Conservation (phyloP, 2,329 filamentous ascomycete species). For the Bertia moriformis region DNA sequence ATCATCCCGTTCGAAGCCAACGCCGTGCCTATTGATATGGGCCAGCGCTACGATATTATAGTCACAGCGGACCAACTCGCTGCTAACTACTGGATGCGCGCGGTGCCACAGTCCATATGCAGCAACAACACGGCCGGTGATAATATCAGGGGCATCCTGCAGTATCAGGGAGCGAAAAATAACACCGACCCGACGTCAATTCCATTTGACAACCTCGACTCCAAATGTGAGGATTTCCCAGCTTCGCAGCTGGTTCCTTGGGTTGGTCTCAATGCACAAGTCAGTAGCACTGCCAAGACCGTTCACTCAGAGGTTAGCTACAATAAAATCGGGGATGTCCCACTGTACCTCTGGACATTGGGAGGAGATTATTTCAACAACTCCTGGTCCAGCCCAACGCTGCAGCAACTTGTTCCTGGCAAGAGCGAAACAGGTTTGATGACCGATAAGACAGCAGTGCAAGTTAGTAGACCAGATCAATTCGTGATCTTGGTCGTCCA, state of each 20-base stretch:
- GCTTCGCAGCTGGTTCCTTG: neutral
- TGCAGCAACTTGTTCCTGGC: neutral
- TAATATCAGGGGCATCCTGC: neutral
- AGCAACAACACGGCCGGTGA: neutral
- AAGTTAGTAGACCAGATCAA: no score
- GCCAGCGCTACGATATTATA: slow-evolving; percentile 26
- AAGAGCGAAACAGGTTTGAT: neutral
- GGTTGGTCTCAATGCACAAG: no score
- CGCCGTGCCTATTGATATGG: slow-evolving; percentile 35
- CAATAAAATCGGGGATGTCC: neutral
- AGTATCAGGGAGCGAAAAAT: neutral
- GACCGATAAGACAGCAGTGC: neutral
- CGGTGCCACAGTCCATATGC: neutral
- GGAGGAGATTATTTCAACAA: neutral
- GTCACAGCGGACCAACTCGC: slow-evolving; percentile 20
- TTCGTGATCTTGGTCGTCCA: slow-evolving; percentile 13
- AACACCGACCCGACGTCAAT: no score
- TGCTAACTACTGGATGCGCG: slow-evolving; percentile 26
- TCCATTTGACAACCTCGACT: no score
- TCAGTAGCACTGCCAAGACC: neutral
- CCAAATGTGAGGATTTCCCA: neutral
- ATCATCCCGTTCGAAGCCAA: slow-evolving; percentile 47
- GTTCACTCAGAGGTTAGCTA: no score
- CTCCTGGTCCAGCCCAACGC: neutral
- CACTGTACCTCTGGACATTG: neutral